Percentiles rank a stretch among this genome's conserved stretches.
These are phyloP conservation scores for Agroathelia rolfsii DNA, from an alignment of 1,284 basidiomycete genomes.

Conservation along the genomic window DNA sequence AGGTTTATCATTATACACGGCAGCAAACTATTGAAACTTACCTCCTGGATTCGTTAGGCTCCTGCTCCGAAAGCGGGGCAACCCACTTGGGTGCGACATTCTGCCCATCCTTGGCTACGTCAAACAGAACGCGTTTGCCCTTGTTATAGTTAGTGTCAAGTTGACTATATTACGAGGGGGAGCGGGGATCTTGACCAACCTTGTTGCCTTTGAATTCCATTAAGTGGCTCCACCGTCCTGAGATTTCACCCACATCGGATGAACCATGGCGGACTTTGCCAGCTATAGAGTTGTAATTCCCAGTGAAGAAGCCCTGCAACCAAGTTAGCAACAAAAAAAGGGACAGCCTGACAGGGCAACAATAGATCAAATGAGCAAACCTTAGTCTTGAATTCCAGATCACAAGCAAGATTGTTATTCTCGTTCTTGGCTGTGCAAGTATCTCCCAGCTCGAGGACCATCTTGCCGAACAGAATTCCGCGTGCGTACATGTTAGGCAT, in stretches of 20 bases:
- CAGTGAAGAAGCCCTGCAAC: slow-evolving; percentile 87
- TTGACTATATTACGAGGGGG: neutral
- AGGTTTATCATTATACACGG: slow-evolving; percentile 1
- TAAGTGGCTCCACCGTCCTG: slow-evolving; percentile 83
- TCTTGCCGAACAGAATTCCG: slow-evolving; percentile 95
- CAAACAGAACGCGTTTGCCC: slow-evolving; percentile 78
- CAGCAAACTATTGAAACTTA: slow-evolving; percentile 21
- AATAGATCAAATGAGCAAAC: slow-evolving; percentile 23
- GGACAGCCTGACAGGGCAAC: slow-evolving; percentile 3
- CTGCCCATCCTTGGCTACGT: slow-evolving; percentile 67
- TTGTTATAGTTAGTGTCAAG: slow-evolving; percentile 27
- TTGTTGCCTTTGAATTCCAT: slow-evolving; percentile 81
- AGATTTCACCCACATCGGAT: slow-evolving; percentile 77
- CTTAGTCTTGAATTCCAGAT: slow-evolving; percentile 98
- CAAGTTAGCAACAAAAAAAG: neutral
- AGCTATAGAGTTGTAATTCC: slow-evolving; percentile 86
- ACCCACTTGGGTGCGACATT: slow-evolving; percentile 78
- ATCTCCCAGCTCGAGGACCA: slow-evolving; percentile 96
- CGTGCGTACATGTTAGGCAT: slow-evolving; percentile 99
- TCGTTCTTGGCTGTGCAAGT: slow-evolving; percentile 81
- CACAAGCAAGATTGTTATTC: slow-evolving; percentile 64
- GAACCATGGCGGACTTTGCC: slow-evolving; percentile 69
- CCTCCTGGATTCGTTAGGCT: slow-evolving; percentile 84
- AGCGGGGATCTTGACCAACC: slow-evolving; percentile 27
- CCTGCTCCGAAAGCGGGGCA: slow-evolving; percentile 79